phyloP scores from a whole-genome alignment of 2,329 filamentous ascomycete species.

The Nothophoma quercina region DNA sequence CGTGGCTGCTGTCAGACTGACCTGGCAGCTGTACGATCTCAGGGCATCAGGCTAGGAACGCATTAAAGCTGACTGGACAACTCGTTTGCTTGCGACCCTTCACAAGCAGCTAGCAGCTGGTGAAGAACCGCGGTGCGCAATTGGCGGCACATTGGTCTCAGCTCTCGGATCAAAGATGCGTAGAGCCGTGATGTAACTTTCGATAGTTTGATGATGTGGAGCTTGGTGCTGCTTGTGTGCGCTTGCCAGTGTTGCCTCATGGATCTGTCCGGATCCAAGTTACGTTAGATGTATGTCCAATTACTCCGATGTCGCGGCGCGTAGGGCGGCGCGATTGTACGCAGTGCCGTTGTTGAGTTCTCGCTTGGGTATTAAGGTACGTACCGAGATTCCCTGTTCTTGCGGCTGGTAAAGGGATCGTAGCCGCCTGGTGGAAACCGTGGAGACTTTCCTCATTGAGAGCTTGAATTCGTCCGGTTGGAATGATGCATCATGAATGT shows the following conservation, averaged over 20 bases:
- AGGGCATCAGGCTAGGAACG: background rate
- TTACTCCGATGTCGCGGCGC: slow-evolving; percentile 14
- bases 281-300: background rate
- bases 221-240: slow-evolving; percentile 15
- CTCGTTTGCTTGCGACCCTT: slow-evolving; percentile 1
- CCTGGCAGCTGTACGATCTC: slow-evolving; percentile 12
- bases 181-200: slow-evolving; percentile 15
- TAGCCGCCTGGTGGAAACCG: slow-evolving; percentile 7
- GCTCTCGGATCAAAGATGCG: slow-evolving; percentile 10
- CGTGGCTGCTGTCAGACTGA: slow-evolving; percentile 15
- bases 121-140: slow-evolving; percentile 11
- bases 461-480: slow-evolving; percentile 21
- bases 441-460: slow-evolving; percentile 2
- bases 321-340: slow-evolving; percentile 11
- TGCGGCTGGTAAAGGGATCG: slow-evolving; percentile 15
- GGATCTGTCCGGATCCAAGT: slow-evolving; percentile 3
- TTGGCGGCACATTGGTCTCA: slow-evolving; percentile 12
- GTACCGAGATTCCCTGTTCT: slow-evolving; percentile 19
- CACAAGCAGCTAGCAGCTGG: slow-evolving; percentile 5
- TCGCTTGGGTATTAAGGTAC: slow-evolving; percentile 19
- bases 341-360: slow-evolving; percentile 4
- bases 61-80: slow-evolving; percentile 1
- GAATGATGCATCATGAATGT: slow-evolving; percentile 27
- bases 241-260: slow-evolving; percentile 6
- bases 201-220: slow-evolving; percentile 17